Percentiles rank a stretch among this genome's conserved stretches.
phyloP scores from a whole-genome alignment of 164 flowering plant genomes.

The Tetrastigma voinierianum region DNA sequence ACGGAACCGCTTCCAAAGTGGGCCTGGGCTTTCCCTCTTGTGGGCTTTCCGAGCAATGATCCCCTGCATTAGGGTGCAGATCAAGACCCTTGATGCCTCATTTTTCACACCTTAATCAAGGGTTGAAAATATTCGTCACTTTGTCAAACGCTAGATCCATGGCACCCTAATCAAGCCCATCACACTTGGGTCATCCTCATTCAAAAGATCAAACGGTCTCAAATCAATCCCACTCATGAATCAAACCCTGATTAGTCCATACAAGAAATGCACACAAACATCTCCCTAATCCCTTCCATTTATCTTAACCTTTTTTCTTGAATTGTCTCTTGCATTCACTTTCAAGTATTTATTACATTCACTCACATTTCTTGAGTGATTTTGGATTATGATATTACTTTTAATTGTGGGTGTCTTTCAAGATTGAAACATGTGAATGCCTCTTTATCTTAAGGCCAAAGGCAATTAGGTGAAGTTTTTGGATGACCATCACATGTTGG shows the following conservation, averaged over 20 bases:
- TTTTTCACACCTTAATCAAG: background rate
- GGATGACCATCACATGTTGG: slow-evolving; percentile 8
- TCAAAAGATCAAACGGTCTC: background rate
- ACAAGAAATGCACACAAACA: background rate
- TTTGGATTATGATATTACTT: background rate
- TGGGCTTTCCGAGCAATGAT: background rate
- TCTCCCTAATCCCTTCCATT: background rate
- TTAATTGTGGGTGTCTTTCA: slow-evolving; percentile 1
- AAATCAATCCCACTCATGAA: background rate
- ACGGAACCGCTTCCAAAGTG: background rate
- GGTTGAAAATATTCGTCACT: background rate
- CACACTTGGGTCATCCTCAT: no score
- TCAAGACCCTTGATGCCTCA: background rate
- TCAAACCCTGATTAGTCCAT: background rate
- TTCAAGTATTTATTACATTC: background rate
- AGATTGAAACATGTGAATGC: slow-evolving; percentile 6
- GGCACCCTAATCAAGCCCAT: no score
- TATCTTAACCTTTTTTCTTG: background rate
- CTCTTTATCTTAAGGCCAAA: slow-evolving; percentile 11
- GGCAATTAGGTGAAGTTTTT: slow-evolving; percentile 12
- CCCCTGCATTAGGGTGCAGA: background rate
- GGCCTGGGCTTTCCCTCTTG: slow-evolving; percentile 9
- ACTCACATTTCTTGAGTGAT: background rate
- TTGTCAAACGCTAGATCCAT: no score
- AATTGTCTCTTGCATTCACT: background rate